A percentile compares a stretch with the other conserved stretches of the same genome.
phyloP scores from a whole-genome alignment of 202 grass and related monocot genomes.

The Hordeum pubiflorum region DNA sequence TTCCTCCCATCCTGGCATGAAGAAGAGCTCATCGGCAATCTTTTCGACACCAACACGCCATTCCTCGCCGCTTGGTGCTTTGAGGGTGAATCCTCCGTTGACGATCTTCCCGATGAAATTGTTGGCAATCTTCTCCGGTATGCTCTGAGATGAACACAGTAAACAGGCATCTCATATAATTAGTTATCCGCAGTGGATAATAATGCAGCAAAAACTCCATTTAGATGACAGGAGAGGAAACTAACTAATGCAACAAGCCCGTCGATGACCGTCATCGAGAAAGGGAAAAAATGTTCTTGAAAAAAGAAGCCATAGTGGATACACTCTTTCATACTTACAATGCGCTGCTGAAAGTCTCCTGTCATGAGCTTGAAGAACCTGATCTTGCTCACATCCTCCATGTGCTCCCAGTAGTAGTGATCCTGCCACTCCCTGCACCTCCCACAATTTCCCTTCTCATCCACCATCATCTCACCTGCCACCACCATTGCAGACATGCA shows the following conservation, averaged over 20 bases:
- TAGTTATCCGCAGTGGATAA: not conserved
- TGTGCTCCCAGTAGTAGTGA: conserved; percentile 47
- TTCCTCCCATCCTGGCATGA: conserved; percentile 38
- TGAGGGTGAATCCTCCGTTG: conserved; percentile 24
- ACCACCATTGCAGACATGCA: not conserved
- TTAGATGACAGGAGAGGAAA: not conserved
- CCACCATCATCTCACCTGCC: not conserved
- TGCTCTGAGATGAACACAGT: conserved; percentile 18
- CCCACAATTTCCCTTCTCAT: conserved; percentile 12
- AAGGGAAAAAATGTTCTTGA: not conserved
- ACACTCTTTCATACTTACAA: conserved; percentile 22
- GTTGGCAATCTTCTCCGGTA: conserved; percentile 33
- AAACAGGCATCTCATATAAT: not conserved
- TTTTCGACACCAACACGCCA: conserved; percentile 23
- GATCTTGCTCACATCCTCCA: conserved; percentile 22
- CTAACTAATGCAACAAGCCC: not conserved
- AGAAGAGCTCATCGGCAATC: conserved; percentile 15
- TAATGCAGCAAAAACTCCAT: not conserved
- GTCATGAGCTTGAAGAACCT: conserved; percentile 47
- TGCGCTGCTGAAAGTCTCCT: conserved; percentile 16
- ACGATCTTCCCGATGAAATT: conserved; percentile 14
- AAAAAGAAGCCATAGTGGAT: not conserved
- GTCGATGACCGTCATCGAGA: not conserved
- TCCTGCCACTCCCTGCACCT: conserved; percentile 27
- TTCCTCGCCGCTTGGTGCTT: conserved; percentile 20